phyloP scores from a whole-genome alignment of 23 red algal genomes.

The Gracilariopsis chorda region DNA sequence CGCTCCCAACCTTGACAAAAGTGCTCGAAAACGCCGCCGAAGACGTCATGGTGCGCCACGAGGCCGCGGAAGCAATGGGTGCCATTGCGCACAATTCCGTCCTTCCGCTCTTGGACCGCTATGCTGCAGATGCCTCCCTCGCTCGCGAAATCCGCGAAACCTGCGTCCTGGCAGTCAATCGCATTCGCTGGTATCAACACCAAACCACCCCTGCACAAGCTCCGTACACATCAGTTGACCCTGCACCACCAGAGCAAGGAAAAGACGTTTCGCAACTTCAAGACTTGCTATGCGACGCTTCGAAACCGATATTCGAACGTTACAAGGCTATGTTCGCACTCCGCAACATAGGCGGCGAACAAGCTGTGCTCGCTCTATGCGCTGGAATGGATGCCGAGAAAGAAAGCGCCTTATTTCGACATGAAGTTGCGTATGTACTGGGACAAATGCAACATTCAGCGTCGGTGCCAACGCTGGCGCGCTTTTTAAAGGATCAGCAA shows the following conservation, averaged over 20 bases:
- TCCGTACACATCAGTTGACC: constrained; percentile 69
- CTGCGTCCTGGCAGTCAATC: constrained; percentile 63
- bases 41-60: constrained; percentile 95
- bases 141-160: constrained; percentile 85
- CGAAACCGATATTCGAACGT: constrained; percentile 50
- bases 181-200: constrained; percentile 24
- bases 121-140: constrained; percentile 3
- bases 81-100: constrained; percentile 54
- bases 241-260: constrained; percentile 14
- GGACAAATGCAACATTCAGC: constrained; percentile 73
- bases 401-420: constrained; percentile 83
- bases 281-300: constrained; percentile 44
- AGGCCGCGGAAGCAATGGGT: constrained; percentile 96
- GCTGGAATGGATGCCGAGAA: constrained; percentile 53
- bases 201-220: neutral
- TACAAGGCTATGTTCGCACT: constrained; percentile 88
- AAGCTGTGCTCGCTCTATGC: constrained; percentile 68
- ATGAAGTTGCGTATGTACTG: constrained; percentile 94
- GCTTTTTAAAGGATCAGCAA: constrained; percentile 44
- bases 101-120: constrained; percentile 28
- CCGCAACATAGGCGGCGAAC: constrained; percentile 59
- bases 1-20: constrained; percentile 25
- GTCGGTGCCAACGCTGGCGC: constrained; percentile 52
- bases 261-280: constrained; percentile 36
- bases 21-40: constrained; percentile 47